Evolutionary conservation across 2,329 filamentous ascomycete species (phyloP), one percentile per base, ranked within the genome.

Genomic region (Aspergillus costaricaensis): DNA sequence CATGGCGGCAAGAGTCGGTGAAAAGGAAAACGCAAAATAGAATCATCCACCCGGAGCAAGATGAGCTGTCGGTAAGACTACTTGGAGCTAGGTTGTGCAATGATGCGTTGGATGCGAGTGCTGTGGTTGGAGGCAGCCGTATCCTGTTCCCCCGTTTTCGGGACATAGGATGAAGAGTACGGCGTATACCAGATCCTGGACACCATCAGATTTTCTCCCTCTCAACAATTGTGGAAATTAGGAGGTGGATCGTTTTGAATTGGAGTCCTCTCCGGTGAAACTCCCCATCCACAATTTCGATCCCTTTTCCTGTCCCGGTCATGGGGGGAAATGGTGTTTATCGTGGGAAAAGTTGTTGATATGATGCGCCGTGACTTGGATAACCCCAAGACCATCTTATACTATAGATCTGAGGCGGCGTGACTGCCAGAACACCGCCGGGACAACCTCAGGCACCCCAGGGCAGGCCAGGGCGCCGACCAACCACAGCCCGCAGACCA

Each of bases 141-240:
- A 62, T 57, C 54, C 38, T 44, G 43, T 23, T 50, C 54, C 27
- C 62, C 57, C 53, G 41, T 44, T 32, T 39, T 57, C 50, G 59
- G 62, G 57, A 64, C 53, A 64, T 65, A 67, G 65, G 65, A 67
- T 67, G 65, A 50, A 65, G 64, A 63, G 62, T 67, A 67, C 65
- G 50, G 62, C 65, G 65, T 67, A 67, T 62, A 67, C 65, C 60
- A 64, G 59, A 67, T 67, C 65, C 64, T 67, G 65, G 61, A 65
- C 55, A 62, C 55, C 58, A 50, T 61, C 55, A 63, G 55, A 62
- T 64, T 57, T 58, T 53, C 58, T 25, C 47, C 47, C 47, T 60
- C 39, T 49, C 55, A 62, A 55, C 54, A 25, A 63, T 53, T 58
- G 64, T 64, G 64, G 65, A 62, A 65, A 62, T 61, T 59, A 58